Base-by-base conservation (phyloP, 2,329 filamentous ascomycete species). In the Cercospora sp. region DNA sequence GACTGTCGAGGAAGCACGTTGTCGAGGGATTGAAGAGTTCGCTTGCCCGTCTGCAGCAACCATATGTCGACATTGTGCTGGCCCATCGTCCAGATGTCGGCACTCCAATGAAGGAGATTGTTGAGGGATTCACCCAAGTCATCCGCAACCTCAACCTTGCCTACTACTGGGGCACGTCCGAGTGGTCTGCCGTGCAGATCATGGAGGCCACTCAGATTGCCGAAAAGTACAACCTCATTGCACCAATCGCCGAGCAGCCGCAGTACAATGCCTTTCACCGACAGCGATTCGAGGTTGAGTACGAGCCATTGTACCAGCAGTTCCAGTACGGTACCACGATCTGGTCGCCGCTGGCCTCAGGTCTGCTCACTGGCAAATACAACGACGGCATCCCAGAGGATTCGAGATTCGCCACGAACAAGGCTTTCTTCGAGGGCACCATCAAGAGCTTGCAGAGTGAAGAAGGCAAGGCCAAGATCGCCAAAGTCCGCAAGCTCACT, bases 31-130 rank as follows among this genome's bases (percentile, higher is more conserved):
- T 88, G 63, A 86, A 88, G 80, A 82, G 81, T 76, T 87, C 83
- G 1, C 78, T 89, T n/a, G 79, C 82, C 71, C 83, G 89, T 30
- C 82, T 91, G 61, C 83, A 89, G 74, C 83, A 87, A 64, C 84
- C 85, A n/a, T 92, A 91, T 74, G 88, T 90, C 64, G 88, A 90
- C 76, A 80, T 90, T 55, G 84, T 89, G 42, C 86, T 89, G 64
- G 87, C 88, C 3, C 88, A 90, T 77, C 82, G 87, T 28, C 85
- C 86, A 16, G 88, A 90, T 67, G 79, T 81, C 58, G 76, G 76
- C 68, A 78, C 76, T 13, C 76, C 76, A 13, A 77, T 78, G 76
- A 86, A 86, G 77, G 88, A 90, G 78, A 78, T 87, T 48, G 88
- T 90, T 28, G 83, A 85, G 69, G 83, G 80, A 53, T 85, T 85